Base-by-base conservation (phyloP, 768 basidiomycete genomes). In the Mycena sanguinolenta region DNA sequence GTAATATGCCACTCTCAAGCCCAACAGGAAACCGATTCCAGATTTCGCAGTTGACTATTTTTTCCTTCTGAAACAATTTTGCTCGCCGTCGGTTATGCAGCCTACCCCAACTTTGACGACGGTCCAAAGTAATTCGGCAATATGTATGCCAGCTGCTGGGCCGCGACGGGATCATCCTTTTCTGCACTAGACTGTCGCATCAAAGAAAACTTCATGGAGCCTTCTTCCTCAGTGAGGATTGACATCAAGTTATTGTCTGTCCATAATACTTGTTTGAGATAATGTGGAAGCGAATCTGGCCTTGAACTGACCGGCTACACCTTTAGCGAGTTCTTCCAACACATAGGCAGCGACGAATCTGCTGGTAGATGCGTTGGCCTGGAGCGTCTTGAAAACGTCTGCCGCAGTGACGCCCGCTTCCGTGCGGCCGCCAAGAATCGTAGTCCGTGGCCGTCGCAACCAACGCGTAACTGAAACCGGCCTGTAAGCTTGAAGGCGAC, bases 391-490 rank as follows among this genome's bases (percentile, higher is more conserved):
- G 85, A 96, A 87, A 34, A 99, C 95, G 74, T 98, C 95, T 3
- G 93, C 91, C 1, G 95, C 91, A 0, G 97, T 98, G 63, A 99
- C 97, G 5, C 92, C 86, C 16, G 89, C 92, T 34, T 90, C 88
- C n/a, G 25, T 91, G 86, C 2, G 90, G 90, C 36, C 97, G 84
- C 97, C 97, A 99, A 1, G 96, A 92, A 81, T 99, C 97, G 79
- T 97, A 98, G 82, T 99, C 97, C 3, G 97, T 99, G 32, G 92
- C 88, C 1, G 93, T 95, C 23, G 93, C 95, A 69, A 99, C 91
- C 61, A 98, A 87, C 0, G 94, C 95, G 78, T 98, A 98, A 76
- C 97, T 98, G 76, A 0, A 69, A 23, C 52, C 52, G 21, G 4
- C 28, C 7, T 19, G 38, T 59, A 50, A 50, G 49, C 19, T 46